Percentiles rank a stretch among this genome's conserved stretches.
phyloP scores from a whole-genome alignment of 768 basidiomycete genomes.

The Tulasnella sp. region DNA sequence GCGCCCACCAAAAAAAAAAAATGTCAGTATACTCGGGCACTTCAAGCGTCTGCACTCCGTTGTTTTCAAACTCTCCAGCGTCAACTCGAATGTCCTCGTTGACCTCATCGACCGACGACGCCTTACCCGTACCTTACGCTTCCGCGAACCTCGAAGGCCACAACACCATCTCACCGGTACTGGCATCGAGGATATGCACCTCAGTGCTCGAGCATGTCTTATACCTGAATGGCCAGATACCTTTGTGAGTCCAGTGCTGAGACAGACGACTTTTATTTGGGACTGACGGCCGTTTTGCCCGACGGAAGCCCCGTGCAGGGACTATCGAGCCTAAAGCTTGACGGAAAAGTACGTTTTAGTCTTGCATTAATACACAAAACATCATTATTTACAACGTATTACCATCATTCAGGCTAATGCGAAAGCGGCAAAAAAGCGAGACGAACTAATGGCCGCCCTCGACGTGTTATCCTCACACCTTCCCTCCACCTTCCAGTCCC shows the following conservation, averaged over 20 bases:
- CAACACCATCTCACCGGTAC: neutral
- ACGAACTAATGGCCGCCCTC: slow-evolving; percentile 2
- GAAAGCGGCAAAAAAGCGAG: slow-evolving; percentile 16
- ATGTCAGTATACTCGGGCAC: neutral
- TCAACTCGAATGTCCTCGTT: slow-evolving; percentile 6
- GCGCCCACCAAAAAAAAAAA: too few relatives aligned
- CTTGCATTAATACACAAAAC: neutral
- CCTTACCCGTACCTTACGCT: neutral
- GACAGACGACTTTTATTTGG: neutral
- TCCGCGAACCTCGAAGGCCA: neutral
- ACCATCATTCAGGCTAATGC: neutral
- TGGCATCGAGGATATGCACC: slow-evolving; percentile 11
- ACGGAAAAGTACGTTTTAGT: slow-evolving; percentile 9
- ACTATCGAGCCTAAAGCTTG: slow-evolving; percentile 1
- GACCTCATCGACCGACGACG: neutral
- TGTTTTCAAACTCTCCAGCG: slow-evolving; percentile 9
- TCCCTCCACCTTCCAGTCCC: slow-evolving; percentile 12
- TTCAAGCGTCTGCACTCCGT: neutral
- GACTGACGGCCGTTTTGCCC: neutral
- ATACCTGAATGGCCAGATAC: slow-evolving; percentile 19
- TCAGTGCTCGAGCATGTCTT: slow-evolving; percentile 11
- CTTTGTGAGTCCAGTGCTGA: slow-evolving; percentile 11
- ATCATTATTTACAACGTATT: neutral
- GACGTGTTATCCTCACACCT: slow-evolving; percentile 17
- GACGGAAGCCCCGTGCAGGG: slow-evolving; percentile 13